Evolutionary conservation across 75 land plant genomes (phyloP), one percentile per base, ranked within the genome.

Genomic region (Chamaecyparis obtusa): DNA sequence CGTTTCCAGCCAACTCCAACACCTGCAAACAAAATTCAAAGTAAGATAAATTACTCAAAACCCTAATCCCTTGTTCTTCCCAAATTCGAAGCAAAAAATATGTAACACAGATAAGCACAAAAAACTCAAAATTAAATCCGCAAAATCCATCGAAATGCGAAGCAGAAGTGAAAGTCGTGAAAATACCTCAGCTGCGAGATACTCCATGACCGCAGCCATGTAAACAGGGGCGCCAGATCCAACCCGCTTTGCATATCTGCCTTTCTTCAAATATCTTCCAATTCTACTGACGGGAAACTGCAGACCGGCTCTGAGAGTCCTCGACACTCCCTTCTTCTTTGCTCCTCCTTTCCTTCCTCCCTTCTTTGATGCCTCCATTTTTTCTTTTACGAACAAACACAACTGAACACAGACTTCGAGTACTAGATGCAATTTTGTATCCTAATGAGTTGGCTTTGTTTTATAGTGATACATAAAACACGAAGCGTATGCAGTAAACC

Each of bases 211-310:
- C 0, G 85, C 86, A 1, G 92, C 92, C 17, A 89, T 55, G 35
- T 91, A 91, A 15, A 91, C 75, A 16, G 92, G 89, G 3, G 92
- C 92, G 0, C 92, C 92, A 24, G 86, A 17, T 43, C 91, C 92
- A 4, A 77, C 77, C 3, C 91, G 49, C 78, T 91, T 82, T 7
- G 91, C 86, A 46, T 91, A 91, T 30, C 91, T 91, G 55, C 92
- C 92, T 17, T 88, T 91, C 77, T 91, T 91, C 3, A 91, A 86
- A 87, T 30, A 91, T 46, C 91, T 88, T 51, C 78, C 92, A 54
- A 91, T 88, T 88, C 92, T 16, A 84, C 88, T 60, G 82, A 89
- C 64, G 64, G 85, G 77, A 88, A 91, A 37, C 60, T 86, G 43
- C 83, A 85, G 39, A 87, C 88, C 64, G 84, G 16, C 85, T 78